These are phyloP conservation scores for Radiomyces spectabilis DNA, from an alignment of 192 early-diverging fungal species.

Conservation along the genomic window DNA sequence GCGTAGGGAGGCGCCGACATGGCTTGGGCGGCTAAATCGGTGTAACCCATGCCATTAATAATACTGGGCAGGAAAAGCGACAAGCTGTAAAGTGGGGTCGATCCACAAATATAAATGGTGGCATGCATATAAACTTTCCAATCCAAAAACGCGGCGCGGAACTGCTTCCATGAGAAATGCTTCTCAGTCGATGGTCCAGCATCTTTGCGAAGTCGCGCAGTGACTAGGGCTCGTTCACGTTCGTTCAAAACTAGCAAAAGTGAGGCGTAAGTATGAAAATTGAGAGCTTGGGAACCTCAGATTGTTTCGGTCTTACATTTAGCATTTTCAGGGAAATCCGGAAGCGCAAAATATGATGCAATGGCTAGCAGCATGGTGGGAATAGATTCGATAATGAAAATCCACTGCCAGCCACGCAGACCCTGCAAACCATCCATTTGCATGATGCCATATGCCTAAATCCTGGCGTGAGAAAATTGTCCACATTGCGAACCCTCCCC, in stretches of 20 bases:
- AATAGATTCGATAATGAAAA: conserved; percentile 68
- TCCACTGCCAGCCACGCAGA: conserved; percentile 62
- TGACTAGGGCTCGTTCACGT: conserved; percentile 35
- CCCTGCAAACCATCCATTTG: conserved; percentile 45
- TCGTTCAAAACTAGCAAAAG: conserved; percentile 22
- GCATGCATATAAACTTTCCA: conserved; percentile 38
- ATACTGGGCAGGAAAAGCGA: conserved; percentile 67
- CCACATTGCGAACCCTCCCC: not conserved
- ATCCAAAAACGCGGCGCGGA: conserved; percentile 39
- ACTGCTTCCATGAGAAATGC: conserved; percentile 43
- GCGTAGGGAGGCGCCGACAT: conserved; percentile 46
- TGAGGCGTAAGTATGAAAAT: not conserved
- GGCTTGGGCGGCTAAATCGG: conserved; percentile 32
- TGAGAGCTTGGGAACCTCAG: no score
- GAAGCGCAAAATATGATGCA: conserved; percentile 38
- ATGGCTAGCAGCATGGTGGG: conserved; percentile 51
- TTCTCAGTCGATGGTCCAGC: conserved; percentile 37
- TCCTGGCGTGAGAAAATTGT: not conserved
- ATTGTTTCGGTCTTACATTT: conserved; percentile 13
- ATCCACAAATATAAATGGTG: conserved; percentile 55
- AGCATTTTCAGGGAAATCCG: conserved; percentile 41
- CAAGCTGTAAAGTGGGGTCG: conserved; percentile 57
- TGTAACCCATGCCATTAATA: conserved; percentile 59
- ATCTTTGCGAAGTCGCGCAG: conserved; percentile 37
- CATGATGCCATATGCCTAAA: conserved; percentile 50